Conservation (phyloP, 257 asterid genomes). For the Nicotiana attenuata region DNA sequence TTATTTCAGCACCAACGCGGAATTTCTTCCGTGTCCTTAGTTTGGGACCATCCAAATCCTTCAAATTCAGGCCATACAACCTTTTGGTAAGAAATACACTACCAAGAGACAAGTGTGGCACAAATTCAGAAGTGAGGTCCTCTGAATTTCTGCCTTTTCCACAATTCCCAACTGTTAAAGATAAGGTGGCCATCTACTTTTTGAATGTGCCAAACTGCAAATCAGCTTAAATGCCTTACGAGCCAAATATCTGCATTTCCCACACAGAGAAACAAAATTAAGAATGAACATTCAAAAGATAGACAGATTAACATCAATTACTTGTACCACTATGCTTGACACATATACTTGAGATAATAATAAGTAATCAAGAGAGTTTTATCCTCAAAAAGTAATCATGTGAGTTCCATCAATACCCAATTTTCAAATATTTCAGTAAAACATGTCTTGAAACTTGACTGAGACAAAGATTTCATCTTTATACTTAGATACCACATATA, state of each 20-base stretch:
- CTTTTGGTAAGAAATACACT: constrained; percentile 24
- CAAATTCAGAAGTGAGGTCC: constrained; percentile 14
- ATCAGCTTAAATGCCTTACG: constrained; percentile 1
- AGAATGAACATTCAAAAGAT: not conserved
- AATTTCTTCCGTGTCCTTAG: constrained; percentile 14
- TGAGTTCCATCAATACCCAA: not conserved
- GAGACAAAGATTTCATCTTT: not conserved
- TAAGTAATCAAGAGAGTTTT: not conserved
- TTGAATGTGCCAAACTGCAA: constrained; percentile 11
- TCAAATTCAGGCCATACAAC: constrained; percentile 2
- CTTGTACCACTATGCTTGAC: not conserved
- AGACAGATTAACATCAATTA: not conserved
- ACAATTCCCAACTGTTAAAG: constrained; percentile 36
- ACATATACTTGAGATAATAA: not conserved
- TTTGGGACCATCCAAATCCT: constrained; percentile 13
- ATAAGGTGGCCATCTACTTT: constrained; percentile 34
- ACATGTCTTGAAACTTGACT: not conserved
- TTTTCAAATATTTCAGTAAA: not conserved
- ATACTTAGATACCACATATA: not conserved
- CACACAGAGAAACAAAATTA: not conserved
- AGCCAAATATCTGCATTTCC: constrained; percentile 21
- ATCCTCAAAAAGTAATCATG: not conserved
- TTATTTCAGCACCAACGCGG: constrained; percentile 41
- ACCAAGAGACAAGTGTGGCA: constrained; percentile 8
- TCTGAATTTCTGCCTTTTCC: constrained; percentile 25